Evolutionary conservation across 345 rosid genomes (phyloP), one percentile per base, ranked within the genome.

Genomic region (Citrus australasica): DNA sequence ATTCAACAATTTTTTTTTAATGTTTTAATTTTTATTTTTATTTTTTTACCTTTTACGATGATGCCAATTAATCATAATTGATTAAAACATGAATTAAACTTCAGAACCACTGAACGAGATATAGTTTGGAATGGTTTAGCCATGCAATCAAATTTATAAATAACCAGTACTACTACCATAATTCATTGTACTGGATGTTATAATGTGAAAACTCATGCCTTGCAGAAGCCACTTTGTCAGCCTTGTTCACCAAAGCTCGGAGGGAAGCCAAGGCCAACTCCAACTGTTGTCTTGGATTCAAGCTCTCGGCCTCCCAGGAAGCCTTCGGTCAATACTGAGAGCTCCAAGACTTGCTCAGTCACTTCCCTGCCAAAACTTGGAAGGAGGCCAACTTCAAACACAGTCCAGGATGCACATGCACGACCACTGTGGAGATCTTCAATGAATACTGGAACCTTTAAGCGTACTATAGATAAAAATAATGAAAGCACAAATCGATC

Each of bases 181-280:
- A 65, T 38, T 63, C 33, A 13, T 63, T 61, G 1, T 30, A 6
- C 38, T 2, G 9, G 67, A 35, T 28, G 33, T 63, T 33, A 51
- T 80, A 35, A 25, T 14, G 59, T 2, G 67, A 53, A 72, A 33
- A 61, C 28, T 61, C 37, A 21, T 84, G 77, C 73, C 38, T 78
- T 78, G 85, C 90, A 94, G 94, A 83, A 75, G 61, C 81, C 86
- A 9, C 65, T 67, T 74, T 78, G 78, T 38, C 76, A 76, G 70
- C 88, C 88, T 78, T 86, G 75, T 42, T 86, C 87, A 61, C 89
- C 92, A 61, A 92, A 88, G 72, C 78, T 84, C 51, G 80, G 85
- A 77, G 85, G 82, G 78, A 92, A 84, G 51, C 51, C 51, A 46
- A 46, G 51, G 78, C 80, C 86, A 75, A 66, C 81, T 76, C 71